Evolutionary conservation across 306 rosid genomes (phyloP).

Genomic region (Glycyrrhiza uralensis): DNA sequence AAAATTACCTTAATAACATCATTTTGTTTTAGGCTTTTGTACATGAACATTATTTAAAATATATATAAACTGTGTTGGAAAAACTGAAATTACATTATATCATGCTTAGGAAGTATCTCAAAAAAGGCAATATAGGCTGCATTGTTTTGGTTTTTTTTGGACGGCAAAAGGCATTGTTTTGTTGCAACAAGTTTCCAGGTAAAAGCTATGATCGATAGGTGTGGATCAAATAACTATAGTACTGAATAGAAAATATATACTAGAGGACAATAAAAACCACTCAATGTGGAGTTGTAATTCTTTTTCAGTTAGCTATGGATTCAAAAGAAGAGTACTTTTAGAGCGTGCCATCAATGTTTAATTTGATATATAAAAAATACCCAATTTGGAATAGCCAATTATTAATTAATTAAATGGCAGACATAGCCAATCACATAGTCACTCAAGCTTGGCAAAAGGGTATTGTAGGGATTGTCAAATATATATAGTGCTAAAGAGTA

Average conservation of each 20-base stretch:
- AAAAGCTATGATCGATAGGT: neutral
- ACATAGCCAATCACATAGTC: constrained; percentile 24
- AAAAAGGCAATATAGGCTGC: too few relatives aligned
- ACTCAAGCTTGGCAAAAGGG: constrained; percentile 8
- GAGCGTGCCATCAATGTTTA: constrained; percentile 14
- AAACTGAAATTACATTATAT: neutral
- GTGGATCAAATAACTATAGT: neutral
- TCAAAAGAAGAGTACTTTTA: neutral
- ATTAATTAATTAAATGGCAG: constrained; percentile 28
- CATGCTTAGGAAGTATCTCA: neutral
- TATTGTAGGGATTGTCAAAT: constrained; percentile 25
- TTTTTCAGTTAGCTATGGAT: neutral
- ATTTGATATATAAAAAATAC: neutral
- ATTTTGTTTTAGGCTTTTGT: too few relatives aligned
- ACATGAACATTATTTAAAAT: neutral
- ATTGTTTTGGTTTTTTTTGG: too few relatives aligned
- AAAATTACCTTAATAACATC: too few relatives aligned
- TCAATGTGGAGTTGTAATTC: neutral
- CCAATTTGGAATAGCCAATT: constrained; percentile 9
- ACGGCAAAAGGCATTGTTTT: constrained; percentile 20
- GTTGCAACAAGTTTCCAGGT: neutral
- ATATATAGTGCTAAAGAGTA: constrained; percentile 10
- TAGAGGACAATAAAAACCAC: neutral
- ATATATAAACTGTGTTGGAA: too few relatives aligned
- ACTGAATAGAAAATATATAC: neutral